phyloP scores from a whole-genome alignment of 2,329 filamentous ascomycete species.

The Aspergillus felis region DNA sequence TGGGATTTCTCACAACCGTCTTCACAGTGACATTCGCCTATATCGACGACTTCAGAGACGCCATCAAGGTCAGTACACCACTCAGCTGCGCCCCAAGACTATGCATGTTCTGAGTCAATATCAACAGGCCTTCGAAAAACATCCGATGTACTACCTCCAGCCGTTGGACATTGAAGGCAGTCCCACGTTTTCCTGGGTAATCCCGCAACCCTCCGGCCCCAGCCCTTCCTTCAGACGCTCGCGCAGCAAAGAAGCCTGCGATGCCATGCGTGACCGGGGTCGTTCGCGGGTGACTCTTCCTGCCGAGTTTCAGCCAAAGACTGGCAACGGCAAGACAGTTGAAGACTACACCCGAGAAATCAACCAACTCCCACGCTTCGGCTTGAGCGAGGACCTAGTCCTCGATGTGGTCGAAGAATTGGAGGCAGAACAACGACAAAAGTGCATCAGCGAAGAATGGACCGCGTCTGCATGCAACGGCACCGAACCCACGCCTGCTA shows the following conservation, averaged over 20 bases:
- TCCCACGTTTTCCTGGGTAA: neutral
- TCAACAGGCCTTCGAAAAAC: neutral
- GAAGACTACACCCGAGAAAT: neutral
- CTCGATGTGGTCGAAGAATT: neutral
- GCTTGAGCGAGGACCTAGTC: neutral
- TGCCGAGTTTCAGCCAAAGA: neutral
- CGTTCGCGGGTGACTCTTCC: neutral
- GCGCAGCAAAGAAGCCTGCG: neutral
- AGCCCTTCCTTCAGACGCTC: neutral
- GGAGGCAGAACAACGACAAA: neutral
- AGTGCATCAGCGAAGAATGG: neutral
- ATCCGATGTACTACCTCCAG: neutral
- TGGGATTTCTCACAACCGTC: constrained; percentile 5
- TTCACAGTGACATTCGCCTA: constrained; percentile 21
- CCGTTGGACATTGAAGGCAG: neutral
- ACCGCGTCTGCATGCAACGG: neutral
- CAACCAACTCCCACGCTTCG: neutral
- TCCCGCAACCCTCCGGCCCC: neutral
- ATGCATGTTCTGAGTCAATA: neutral
- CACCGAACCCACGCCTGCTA: neutral
- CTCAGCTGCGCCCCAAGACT: neutral
- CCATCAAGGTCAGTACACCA: constrained; percentile 18
- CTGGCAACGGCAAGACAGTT: neutral
- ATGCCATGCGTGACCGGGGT: neutral
- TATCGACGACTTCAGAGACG: constrained; percentile 21